These are phyloP conservation scores for Yueomyces sp. DNA, from an alignment of 805 yeast species.

Conservation along the genomic window DNA sequence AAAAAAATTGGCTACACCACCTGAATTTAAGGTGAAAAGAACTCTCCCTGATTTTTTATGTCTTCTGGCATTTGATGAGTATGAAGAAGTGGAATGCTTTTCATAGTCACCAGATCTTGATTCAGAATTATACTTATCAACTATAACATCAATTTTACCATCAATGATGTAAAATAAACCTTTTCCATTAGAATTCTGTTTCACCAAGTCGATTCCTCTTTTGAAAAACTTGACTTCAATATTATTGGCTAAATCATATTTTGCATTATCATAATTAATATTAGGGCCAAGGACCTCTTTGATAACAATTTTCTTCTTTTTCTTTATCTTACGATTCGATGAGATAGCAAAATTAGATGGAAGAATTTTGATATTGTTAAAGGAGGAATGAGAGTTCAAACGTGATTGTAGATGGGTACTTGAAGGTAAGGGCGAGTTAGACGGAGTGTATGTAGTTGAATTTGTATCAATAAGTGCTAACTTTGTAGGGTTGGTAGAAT, in stretches of 20 bases:
- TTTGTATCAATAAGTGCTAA: neutral
- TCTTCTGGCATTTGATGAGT: neutral
- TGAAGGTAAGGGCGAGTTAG: constrained; percentile 12
- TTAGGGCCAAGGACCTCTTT: constrained; percentile 13
- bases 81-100: neutral
- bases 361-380: neutral
- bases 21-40: constrained; percentile 50
- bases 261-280: constrained; percentile 37
- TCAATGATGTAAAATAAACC: constrained; percentile 75
- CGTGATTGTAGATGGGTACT: constrained; percentile 4
- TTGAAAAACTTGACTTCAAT: constrained; percentile 42
- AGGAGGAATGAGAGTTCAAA: neutral
- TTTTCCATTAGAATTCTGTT: constrained; percentile 50
- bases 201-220: constrained; percentile 43
- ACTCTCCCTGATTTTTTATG: neutral
- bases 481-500: neutral
- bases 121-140: neutral
- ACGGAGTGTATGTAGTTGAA: neutral
- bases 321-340: constrained; percentile 9
- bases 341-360: constrained; percentile 15
- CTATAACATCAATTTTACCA: constrained; percentile 54
- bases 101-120: neutral
- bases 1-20: constrained; percentile 80
- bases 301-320: constrained; percentile 6
- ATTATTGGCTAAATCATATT: constrained; percentile 43